A percentile compares a stretch with the other conserved stretches of the same genome.
Conservation (phyloP, 2,329 filamentous ascomycete species). For the Xylariales sp. region DNA sequence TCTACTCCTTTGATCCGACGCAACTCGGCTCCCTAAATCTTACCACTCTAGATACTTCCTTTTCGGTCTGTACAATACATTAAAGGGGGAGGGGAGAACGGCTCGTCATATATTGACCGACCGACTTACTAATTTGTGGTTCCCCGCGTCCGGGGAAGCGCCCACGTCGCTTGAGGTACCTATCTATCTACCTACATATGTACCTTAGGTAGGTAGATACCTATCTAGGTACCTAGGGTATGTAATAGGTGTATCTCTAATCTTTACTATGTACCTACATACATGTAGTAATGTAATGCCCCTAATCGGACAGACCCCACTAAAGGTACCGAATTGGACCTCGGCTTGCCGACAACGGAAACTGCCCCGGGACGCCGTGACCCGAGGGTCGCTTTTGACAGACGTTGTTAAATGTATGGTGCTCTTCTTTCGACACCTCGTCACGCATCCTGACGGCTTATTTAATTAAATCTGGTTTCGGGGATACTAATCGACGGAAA, state of each 20-base stretch:
- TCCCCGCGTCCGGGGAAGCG: slow-evolving; percentile 16
- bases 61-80: neutral
- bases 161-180: neutral
- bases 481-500: neutral
- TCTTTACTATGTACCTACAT: too few relatives aligned
- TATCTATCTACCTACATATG: too few relatives aligned
- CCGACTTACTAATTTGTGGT: slow-evolving; percentile 17
- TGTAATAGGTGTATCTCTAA: too few relatives aligned
- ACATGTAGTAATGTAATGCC: too few relatives aligned
- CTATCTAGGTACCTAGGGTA: too few relatives aligned
- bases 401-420: neutral
- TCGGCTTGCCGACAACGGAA: slow-evolving; percentile 16
- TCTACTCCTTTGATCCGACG: neutral
- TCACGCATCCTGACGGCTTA: too few relatives aligned
- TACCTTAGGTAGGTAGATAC: too few relatives aligned
- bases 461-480: too few relatives aligned
- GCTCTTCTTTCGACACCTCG: neutral
- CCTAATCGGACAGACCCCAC: slow-evolving; percentile 7
- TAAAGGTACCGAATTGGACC: slow-evolving; percentile 21
- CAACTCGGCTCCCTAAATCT: neutral
- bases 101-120: neutral
- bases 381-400: neutral
- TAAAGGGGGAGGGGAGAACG: neutral
- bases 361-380: slow-evolving; percentile 3
- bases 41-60: neutral